Percentiles rank a stretch among this genome's conserved stretches.
Evolutionary conservation across 176 grass and related monocot genomes (phyloP).

Genomic region (Secale cereale): DNA sequence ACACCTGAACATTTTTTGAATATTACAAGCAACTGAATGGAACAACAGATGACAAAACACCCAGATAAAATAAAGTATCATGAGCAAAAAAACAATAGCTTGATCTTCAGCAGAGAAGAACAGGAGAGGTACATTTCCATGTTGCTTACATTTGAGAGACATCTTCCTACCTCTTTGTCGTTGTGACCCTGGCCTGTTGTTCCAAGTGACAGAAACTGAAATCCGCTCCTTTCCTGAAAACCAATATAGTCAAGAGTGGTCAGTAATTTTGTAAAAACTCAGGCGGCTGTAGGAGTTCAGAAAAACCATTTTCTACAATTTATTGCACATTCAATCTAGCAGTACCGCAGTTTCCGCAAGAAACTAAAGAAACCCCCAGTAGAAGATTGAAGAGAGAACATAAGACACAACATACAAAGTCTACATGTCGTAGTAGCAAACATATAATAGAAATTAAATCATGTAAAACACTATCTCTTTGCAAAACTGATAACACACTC

Average conservation of each 20-base stretch:
- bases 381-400: background rate
- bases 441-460: too few relatives aligned
- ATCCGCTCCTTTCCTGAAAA: background rate
- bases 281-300: too few relatives aligned
- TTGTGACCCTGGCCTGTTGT: background rate
- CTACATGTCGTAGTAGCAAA: background rate
- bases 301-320: too few relatives aligned
- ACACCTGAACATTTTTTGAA: too few relatives aligned
- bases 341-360: background rate
- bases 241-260: background rate
- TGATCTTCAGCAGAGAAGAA: too few relatives aligned
- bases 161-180: background rate
- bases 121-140: too few relatives aligned
- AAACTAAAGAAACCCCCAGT: background rate
- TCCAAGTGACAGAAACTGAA: background rate
- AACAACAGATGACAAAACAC: too few relatives aligned
- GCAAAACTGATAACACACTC: background rate
- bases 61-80: too few relatives aligned
- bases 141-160: too few relatives aligned
- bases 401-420: background rate
- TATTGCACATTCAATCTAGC: too few relatives aligned
- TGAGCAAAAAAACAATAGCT: too few relatives aligned
- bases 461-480: background rate
- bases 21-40: too few relatives aligned
- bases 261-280: background rate